Evolutionary conservation across 2,329 filamentous ascomycete genomes (phyloP), one percentile per base, ranked within the genome.

Genomic region (Juglanconis sp.): DNA sequence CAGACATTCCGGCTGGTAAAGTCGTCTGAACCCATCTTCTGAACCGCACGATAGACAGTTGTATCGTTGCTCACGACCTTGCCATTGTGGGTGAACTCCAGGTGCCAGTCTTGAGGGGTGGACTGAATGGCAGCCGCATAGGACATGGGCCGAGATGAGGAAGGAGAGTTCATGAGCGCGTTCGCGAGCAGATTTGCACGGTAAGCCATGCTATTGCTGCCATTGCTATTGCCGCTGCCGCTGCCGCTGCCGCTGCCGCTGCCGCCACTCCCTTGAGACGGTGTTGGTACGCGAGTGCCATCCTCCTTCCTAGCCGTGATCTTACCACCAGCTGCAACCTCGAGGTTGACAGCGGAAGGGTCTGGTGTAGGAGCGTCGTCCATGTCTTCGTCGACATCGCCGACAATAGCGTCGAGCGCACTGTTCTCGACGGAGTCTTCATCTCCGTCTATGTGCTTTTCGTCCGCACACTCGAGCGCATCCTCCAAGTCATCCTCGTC

Each of bases 1-100:
- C 94, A 99, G 11, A 98, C 87, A 64, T 89, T 94, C 50, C 92
- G 86, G 61, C 83, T 85, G 9, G 85, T 77, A 10, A 87, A 81
- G 59, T 96, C 91, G 24, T 89, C 84, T 10, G 73, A 69, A 59
- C 71, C 76, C 52, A 75, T 66, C 70, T 86, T 90, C 69, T 97
- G 91, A 8, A 98, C 91, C 36, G 95, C 95, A 52, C 94, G 89
- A 70, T 98, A 99, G 59, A 99, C 94, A 0, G 95, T 99, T 0
- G 91, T 97, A 68, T 98, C 93, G 66, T 93, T 95, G 0, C 90
- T 82, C 61, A 99, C 89, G 1, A 90, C 83, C 72, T 92, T 92
- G 56, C 84, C 89, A 65, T 96, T 89, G 53, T 98, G 84, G 66
- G 86, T 93, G 75, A 99, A 99, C 70, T 98, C 91, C 63, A 99